A percentile compares a stretch with the other conserved stretches of the same genome.
Evolutionary conservation across 805 yeast genomes (phyloP).

Genomic region (Lipomyces starkeyi): DNA sequence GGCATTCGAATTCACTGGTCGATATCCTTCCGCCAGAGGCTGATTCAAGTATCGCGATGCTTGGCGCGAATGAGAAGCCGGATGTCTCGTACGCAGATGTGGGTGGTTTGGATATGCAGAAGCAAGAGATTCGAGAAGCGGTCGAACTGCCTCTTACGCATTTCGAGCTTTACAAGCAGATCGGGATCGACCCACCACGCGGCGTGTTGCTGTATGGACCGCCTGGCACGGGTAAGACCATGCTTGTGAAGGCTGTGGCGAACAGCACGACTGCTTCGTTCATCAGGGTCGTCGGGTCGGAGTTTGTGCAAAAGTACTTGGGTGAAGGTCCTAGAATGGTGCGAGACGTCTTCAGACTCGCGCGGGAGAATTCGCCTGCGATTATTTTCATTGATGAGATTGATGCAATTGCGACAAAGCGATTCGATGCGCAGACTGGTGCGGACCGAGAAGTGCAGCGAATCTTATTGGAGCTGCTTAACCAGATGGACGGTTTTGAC

Average conservation of each 20-base stretch:
- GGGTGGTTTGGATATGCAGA: conserved; percentile 99
- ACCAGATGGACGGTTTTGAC: conserved; percentile 99
- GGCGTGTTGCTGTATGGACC: conserved; percentile 99
- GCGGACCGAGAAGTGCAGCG: conserved; percentile 99
- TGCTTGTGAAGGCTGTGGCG: conserved; percentile 99
- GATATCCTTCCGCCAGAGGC: conserved; percentile 99
- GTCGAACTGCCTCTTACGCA: conserved; percentile 96
- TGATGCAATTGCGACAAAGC: conserved; percentile 98
- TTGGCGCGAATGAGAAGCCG: conserved; percentile 94
- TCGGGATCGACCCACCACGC: conserved; percentile 97
- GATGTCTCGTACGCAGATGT: conserved; percentile 97
- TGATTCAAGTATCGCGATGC: conserved; percentile 92
- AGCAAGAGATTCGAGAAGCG: conserved; percentile 98
- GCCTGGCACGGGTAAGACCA: conserved; percentile 99
- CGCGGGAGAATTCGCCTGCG: conserved; percentile 96
- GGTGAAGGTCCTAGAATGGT: conserved; percentile 99
- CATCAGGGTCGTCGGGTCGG: conserved; percentile 97
- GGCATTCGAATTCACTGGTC: conserved; percentile 97
- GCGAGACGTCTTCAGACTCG: conserved; percentile 95
- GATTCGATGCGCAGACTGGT: conserved; percentile 99
- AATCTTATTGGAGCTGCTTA: conserved; percentile 89
- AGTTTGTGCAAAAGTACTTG: conserved; percentile 94
- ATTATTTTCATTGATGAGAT: conserved; percentile 98
- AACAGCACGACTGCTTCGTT: conserved; percentile 94
- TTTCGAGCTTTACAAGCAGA: conserved; percentile 93